A percentile compares a stretch with the other conserved stretches of the same genome.
Conservation (phyloP, 2,329 filamentous ascomycete species). For the Pseudogymnoascus sp. region DNA sequence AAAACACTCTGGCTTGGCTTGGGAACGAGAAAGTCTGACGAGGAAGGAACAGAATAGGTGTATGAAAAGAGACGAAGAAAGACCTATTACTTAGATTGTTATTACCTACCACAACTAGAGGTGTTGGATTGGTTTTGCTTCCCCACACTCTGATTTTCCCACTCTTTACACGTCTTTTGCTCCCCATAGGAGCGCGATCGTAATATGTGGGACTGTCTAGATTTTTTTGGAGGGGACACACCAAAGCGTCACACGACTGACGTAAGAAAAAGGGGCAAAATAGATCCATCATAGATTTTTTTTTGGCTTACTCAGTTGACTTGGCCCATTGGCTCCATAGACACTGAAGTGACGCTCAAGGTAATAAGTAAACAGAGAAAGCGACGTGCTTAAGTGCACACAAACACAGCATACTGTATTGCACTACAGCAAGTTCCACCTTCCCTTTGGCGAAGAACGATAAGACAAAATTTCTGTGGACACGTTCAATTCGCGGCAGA, state of each 20-base stretch:
- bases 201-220: constrained; percentile 6
- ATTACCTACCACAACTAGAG: neutral
- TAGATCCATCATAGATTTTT: constrained; percentile 2
- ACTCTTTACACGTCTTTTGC: constrained; percentile 5
- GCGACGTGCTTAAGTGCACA: neutral
- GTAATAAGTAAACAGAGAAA: neutral
- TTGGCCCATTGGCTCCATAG: neutral
- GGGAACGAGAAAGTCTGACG: neutral
- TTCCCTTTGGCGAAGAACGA: neutral
- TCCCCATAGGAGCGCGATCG: neutral
- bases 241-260: constrained; percentile 3
- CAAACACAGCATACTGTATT: neutral
- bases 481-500: neutral
- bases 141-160: constrained; percentile 1
- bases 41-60: neutral
- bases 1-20: neutral
- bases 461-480: neutral
- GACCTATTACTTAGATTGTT: neutral
- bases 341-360: neutral
- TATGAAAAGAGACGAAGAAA: neutral
- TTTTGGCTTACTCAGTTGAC: neutral
- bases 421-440: neutral
- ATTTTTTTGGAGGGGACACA: neutral
- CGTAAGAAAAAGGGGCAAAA: constrained; percentile 7
- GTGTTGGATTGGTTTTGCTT: constrained; percentile 4